A percentile compares a stretch with the other conserved stretches of the same genome.
Conservation (phyloP, 148 eudicot species). For the Heliosperma pusillum region DNA sequence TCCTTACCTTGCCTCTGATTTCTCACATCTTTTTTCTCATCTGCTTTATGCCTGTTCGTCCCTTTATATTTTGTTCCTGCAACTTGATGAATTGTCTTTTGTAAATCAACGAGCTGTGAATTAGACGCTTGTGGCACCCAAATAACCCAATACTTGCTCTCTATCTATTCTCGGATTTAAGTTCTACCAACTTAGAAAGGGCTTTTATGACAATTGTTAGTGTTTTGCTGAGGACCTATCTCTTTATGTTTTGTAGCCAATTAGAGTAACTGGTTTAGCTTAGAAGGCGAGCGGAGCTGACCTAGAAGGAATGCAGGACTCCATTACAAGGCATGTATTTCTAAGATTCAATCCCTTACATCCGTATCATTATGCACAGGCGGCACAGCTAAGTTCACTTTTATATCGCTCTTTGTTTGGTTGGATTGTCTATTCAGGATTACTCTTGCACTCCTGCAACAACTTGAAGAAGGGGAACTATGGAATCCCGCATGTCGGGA, state of each 20-base stretch:
- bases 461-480: conserved; percentile 25
- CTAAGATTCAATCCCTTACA: background rate
- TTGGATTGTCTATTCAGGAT: conserved; percentile 35
- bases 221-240: conserved; percentile 7
- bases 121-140: too few species aligned
- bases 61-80: too few species aligned
- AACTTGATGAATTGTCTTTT: background rate
- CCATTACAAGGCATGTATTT: conserved; percentile 46
- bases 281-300: conserved; percentile 31
- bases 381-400: conserved; percentile 28
- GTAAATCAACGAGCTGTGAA: background rate
- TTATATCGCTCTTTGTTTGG: conserved; percentile 38
- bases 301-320: conserved; percentile 29
- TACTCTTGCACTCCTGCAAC: conserved; percentile 40
- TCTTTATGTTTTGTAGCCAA: conserved; percentile 36
- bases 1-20: too few species aligned
- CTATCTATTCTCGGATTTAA: background rate
- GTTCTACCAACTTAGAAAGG: background rate
- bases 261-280: conserved; percentile 25
- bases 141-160: background rate
- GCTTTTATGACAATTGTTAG: background rate
- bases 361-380: too few species aligned
- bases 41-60: too few species aligned
- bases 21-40: background rate
- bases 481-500: background rate